Conservation (phyloP, 257 asterid genomes). For the Solanum arcanum region DNA sequence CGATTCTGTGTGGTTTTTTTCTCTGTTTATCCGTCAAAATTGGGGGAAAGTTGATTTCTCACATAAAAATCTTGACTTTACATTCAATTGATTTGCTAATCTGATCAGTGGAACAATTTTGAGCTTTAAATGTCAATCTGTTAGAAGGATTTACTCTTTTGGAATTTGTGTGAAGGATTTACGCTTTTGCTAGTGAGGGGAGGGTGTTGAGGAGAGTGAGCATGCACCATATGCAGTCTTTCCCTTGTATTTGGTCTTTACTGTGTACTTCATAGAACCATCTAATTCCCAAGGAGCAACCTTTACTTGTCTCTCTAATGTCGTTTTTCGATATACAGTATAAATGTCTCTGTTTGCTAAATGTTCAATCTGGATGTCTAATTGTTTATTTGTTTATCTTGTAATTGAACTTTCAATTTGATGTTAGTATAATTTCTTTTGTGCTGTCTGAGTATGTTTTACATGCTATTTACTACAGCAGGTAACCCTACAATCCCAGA, state of each 20-base stretch:
- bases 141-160: neutral
- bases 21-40: neutral
- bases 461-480: neutral
- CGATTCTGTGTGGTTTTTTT: neutral
- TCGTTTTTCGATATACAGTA: neutral
- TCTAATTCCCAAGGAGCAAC: neutral
- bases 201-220: neutral
- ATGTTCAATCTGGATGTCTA: neutral
- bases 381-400: neutral
- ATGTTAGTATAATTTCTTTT: neutral
- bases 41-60: neutral
- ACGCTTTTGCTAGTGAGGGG: neutral
- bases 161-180: neutral
- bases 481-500: neutral
- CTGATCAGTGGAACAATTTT: neutral
- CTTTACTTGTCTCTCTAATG: neutral
- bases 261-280: neutral
- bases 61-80: neutral
- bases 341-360: neutral
- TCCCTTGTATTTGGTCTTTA: neutral
- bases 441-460: neutral
- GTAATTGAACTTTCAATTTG: neutral
- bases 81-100: neutral
- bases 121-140: neutral
- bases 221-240: neutral